Conservation (phyloP, 208 protist genomes). For the Leishmania guyanensis region DNA sequence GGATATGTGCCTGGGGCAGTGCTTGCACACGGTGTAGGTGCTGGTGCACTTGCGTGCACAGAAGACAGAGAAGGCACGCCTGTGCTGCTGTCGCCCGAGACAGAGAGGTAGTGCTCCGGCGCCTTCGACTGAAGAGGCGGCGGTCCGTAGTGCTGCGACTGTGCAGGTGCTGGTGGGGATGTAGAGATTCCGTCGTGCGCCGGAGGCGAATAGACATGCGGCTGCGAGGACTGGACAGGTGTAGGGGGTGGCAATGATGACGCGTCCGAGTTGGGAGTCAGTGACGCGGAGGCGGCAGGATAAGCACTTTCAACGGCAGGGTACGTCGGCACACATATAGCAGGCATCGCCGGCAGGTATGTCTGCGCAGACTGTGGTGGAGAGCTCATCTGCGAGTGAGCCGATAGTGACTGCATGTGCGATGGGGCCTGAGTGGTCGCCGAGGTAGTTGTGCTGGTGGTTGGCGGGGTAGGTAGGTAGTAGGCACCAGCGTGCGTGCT, state of each 20-base stretch:
- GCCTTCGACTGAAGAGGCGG: neutral
- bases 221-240: neutral
- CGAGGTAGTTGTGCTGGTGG: conserved; percentile 5
- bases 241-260: neutral
- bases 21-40: neutral
- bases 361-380: neutral
- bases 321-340: neutral
- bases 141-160: neutral
- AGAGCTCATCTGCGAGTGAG: neutral
- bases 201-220: neutral
- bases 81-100: neutral
- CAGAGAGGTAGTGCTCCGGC: neutral
- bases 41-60: neutral
- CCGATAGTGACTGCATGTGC: neutral
- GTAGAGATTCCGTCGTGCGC: conserved; percentile 2
- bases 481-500: neutral
- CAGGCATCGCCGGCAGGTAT: neutral
- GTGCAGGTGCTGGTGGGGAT: neutral
- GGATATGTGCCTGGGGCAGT: neutral
- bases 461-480: conserved; percentile 1
- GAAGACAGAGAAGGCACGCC: neutral
- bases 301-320: neutral
- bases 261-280: neutral
- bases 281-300: neutral
- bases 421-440: conserved; percentile 2